Evolutionary conservation across 1,139 yeast species (phyloP).

Genomic region (Pichia terricola): DNA sequence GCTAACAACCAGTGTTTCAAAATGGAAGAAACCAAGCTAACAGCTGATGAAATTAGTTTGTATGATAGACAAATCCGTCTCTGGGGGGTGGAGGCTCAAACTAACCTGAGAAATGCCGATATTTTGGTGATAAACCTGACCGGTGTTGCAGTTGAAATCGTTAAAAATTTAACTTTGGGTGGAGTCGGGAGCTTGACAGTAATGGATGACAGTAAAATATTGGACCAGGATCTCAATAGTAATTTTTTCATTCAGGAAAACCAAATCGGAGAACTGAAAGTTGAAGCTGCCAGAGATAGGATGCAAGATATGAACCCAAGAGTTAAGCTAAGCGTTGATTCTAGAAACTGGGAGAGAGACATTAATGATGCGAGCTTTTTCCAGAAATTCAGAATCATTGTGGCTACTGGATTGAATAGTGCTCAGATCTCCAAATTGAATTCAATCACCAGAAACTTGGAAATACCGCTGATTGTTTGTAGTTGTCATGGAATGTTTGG

Average conservation of each 20-base stretch:
- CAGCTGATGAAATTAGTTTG: slow-evolving; percentile 71
- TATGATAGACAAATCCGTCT: slow-evolving; percentile 92
- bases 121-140: slow-evolving; percentile 72
- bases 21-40: slow-evolving; percentile 3
- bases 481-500: slow-evolving; percentile 79
- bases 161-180: slow-evolving; percentile 79
- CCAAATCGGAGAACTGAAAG: slow-evolving; percentile 44
- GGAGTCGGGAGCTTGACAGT: slow-evolving; percentile 77
- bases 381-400: slow-evolving; percentile 55
- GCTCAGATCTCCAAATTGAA: slow-evolving; percentile 39
- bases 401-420: slow-evolving; percentile 59
- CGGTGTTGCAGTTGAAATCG: slow-evolving; percentile 86
- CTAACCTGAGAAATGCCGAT: slow-evolving; percentile 63
- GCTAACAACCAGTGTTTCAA: too few species aligned
- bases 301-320: slow-evolving; percentile 72
- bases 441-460: slow-evolving; percentile 40
- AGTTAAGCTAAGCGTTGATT: slow-evolving; percentile 42
- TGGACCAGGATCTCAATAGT: slow-evolving; percentile 58
- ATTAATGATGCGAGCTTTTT: slow-evolving; percentile 20
- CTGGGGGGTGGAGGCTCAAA: slow-evolving; percentile 96
- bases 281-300: slow-evolving; percentile 43
- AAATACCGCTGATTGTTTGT: slow-evolving; percentile 59
- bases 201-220: slow-evolving; percentile 47
- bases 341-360: slow-evolving; percentile 30
- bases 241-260: slow-evolving; percentile 69